These are phyloP conservation scores for Kitagawia praeruptora DNA, from an alignment of 129 eudicot genomes.

Conservation along the genomic window DNA sequence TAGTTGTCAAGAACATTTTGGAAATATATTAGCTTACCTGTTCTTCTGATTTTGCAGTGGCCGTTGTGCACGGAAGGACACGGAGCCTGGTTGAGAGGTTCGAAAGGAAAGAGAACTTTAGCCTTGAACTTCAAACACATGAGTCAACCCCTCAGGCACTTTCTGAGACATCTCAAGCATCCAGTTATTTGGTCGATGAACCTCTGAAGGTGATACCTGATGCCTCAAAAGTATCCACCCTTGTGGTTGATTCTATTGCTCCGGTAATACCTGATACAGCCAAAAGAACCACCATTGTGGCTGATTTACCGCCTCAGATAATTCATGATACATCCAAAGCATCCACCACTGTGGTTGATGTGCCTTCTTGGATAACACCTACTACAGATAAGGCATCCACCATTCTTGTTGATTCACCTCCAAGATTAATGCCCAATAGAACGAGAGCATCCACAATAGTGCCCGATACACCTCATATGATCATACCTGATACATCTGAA, in stretches of 20 bases:
- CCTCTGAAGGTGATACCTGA: conserved; percentile 6
- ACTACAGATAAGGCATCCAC: not conserved
- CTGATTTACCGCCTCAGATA: conserved; percentile 18
- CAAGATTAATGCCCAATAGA: conserved; percentile 25
- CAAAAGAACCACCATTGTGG: conserved; percentile 1
- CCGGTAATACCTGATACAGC: conserved; percentile 8
- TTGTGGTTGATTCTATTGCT: conserved; percentile 7
- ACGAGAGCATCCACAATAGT: conserved; percentile 9
- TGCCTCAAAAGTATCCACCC: not conserved
- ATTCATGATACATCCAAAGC: conserved; percentile 19
- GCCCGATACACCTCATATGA: conserved; percentile 15
- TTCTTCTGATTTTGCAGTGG: conserved; percentile 35
- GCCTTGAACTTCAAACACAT: conserved; percentile 30
- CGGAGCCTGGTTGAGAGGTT: conserved; percentile 89
- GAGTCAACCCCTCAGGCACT: conserved; percentile 21
- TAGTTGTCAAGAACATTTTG: conserved; percentile 3
- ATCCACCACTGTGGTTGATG: conserved; percentile 11
- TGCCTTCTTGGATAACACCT: not conserved
- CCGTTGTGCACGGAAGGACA: conserved; percentile 80
- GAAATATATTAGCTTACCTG: conserved; percentile 13
- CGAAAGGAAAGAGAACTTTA: conserved; percentile 47
- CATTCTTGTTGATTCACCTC: conserved; percentile 8
- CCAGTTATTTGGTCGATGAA: conserved; percentile 19
- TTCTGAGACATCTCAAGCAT: conserved; percentile 25
- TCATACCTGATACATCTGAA: conserved; percentile 13